These are phyloP conservation scores for Viridothelium virens DNA, from an alignment of 495 filamentous ascomycete species.

Conservation along the genomic window DNA sequence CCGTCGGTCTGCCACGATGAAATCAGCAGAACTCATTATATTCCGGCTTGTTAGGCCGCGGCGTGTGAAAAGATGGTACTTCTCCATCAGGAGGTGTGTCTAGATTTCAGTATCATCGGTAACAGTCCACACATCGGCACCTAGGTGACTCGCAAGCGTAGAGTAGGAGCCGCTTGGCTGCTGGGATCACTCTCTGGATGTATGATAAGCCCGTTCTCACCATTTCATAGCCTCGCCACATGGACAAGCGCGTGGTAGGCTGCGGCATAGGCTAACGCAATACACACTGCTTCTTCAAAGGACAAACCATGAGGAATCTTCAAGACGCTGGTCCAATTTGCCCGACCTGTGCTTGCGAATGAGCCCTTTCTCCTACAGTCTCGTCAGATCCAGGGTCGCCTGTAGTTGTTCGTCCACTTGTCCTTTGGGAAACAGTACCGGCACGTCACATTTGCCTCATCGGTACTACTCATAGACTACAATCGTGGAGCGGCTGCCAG, in stretches of 20 bases:
- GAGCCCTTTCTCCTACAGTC: no score
- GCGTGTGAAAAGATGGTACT: not conserved
- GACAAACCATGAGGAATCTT: not conserved
- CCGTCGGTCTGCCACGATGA: not conserved
- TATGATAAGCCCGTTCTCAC: not conserved
- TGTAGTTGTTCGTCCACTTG: no score
- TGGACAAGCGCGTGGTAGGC: not conserved
- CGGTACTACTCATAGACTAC: no score
- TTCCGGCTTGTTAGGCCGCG: not conserved
- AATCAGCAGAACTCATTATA: not conserved
- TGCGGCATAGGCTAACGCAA: not conserved
- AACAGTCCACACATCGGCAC: not conserved
- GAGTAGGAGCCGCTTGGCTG: not conserved
- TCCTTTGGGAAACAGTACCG: no score
- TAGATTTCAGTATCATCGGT: not conserved
- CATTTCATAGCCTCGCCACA: not conserved
- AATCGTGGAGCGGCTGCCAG: no score
- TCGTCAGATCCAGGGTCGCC: no score
- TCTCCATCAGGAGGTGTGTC: not conserved
- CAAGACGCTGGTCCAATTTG: not conserved
- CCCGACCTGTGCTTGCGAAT: not conserved
- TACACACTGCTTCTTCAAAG: not conserved
- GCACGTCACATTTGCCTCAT: no score
- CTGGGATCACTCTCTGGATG: not conserved
- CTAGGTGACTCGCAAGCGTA: not conserved